A percentile compares a stretch with the other conserved stretches of the same genome.
These are phyloP conservation scores for Chaetomiaceae sp. DNA, from an alignment of 2,329 filamentous ascomycete genomes.

Conservation along the genomic window DNA sequence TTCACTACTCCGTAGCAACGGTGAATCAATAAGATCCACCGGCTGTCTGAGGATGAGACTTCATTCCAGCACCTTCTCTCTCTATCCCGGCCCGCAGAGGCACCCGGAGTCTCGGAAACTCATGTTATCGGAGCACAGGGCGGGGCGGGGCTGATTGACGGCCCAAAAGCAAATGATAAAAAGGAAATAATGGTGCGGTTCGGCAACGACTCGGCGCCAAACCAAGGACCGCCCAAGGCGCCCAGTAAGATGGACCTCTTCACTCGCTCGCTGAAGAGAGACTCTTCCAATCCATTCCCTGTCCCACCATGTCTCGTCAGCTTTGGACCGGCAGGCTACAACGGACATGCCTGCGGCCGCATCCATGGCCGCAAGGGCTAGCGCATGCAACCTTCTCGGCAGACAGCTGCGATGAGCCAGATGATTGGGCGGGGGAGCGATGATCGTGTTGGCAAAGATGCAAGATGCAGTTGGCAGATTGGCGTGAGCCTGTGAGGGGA, in stretches of 20 bases:
- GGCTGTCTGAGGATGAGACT: background rate
- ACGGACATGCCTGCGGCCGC: background rate
- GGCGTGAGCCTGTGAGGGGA: background rate
- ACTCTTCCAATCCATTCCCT: too few relatives aligned
- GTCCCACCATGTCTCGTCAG: slow-evolving; percentile 1
- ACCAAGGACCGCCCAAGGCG: too few relatives aligned
- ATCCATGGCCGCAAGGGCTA: background rate
- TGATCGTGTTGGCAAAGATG: slow-evolving; percentile 10
- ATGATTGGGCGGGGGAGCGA: slow-evolving; percentile 9
- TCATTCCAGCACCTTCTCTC: background rate
- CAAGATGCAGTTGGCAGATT: slow-evolving; percentile 12
- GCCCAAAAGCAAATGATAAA: background rate
- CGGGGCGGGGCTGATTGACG: slow-evolving; percentile 1
- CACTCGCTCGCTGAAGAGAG: background rate
- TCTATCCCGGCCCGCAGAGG: background rate
- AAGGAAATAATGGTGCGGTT: slow-evolving; percentile 2
- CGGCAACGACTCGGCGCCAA: slow-evolving; percentile 13
- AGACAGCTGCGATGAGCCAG: slow-evolving; percentile 14
- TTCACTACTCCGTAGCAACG: background rate
- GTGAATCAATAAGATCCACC: background rate
- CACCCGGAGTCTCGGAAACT: background rate
- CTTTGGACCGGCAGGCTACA: background rate
- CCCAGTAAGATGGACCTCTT: background rate
- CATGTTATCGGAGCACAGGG: slow-evolving; percentile 11
- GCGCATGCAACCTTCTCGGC: slow-evolving; percentile 17